phyloP scores from a whole-genome alignment of 169 alveolate species.

The Eimeria mitis region DNA sequence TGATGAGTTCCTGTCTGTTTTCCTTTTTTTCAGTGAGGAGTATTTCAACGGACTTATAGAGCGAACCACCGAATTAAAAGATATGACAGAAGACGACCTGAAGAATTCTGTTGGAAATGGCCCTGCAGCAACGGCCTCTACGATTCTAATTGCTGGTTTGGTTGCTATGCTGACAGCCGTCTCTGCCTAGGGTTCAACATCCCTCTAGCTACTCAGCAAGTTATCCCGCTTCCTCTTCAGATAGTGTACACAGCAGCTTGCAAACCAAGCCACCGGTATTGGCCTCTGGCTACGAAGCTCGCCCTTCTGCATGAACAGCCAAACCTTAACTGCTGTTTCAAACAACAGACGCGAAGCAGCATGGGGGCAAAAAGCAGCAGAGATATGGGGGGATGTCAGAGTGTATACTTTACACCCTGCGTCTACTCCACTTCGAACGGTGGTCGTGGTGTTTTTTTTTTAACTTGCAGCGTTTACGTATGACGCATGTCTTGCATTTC shows the following conservation, averaged over 20 bases:
- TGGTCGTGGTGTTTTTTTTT: background rate
- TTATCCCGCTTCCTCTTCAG: background rate
- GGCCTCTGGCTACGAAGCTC: background rate
- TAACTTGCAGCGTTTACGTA: too few species aligned
- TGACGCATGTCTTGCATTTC: too few species aligned
- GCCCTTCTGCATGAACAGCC: background rate
- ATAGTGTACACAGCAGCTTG: background rate
- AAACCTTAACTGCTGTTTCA: background rate
- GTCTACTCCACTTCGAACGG: background rate
- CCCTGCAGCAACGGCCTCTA: background rate
- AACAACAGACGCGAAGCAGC: background rate
- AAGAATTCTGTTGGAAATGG: background rate
- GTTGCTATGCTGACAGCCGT: background rate
- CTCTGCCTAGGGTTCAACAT: background rate
- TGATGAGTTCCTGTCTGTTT: too few species aligned
- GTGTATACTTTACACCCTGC: background rate
- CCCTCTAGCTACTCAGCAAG: background rate
- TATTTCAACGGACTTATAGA: background rate
- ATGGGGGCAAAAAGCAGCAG: background rate
- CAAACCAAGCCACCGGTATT: background rate
- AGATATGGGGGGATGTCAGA: background rate
- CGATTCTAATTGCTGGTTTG: background rate
- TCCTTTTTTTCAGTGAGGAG: background rate
- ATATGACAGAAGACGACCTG: conserved; percentile 3
- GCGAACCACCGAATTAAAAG: background rate